phyloP scores from a whole-genome alignment of 345 rosid genomes.

The Hibiscus trionum region DNA sequence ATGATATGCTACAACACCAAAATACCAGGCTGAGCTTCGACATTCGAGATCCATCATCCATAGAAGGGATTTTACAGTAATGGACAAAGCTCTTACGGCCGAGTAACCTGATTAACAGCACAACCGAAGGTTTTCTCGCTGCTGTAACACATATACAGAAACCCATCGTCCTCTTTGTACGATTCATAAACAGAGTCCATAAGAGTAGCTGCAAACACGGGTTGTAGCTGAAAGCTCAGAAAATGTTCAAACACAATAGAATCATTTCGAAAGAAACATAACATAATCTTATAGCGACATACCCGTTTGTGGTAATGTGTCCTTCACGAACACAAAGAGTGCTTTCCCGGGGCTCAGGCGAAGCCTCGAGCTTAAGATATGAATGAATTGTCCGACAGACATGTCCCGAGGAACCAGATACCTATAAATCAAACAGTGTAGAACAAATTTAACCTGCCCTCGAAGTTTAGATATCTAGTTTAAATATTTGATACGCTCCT shows the following conservation, averaged over 20 bases:
- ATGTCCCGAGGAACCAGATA: conserved; percentile 82
- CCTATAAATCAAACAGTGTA: conserved; percentile 24
- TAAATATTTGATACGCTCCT: neutral
- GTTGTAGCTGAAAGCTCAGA: neutral
- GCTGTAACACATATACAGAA: conserved; percentile 75
- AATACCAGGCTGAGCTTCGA: conserved; percentile 6
- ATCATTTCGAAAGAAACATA: neutral
- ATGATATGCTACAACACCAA: neutral
- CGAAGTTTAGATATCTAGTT: neutral
- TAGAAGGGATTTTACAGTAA: neutral
- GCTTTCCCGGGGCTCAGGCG: conserved; percentile 60
- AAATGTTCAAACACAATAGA: neutral
- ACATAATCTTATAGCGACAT: neutral
- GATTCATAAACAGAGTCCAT: conserved; percentile 63
- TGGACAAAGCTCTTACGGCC: conserved; percentile 10
- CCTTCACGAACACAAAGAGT: conserved; percentile 67
- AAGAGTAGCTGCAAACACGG: conserved; percentile 44
- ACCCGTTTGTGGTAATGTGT: conserved; percentile 31
- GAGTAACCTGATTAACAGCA: neutral
- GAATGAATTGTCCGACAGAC: conserved; percentile 83
- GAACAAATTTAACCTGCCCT: neutral
- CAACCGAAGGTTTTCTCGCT: conserved; percentile 63
- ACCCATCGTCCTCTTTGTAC: conserved; percentile 82
- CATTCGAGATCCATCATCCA: neutral
- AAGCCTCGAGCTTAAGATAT: conserved; percentile 61